Percentiles rank a stretch among this genome's conserved stretches.
Conservation (phyloP, 768 basidiomycete species). For the Lactarius sanguifluus region DNA sequence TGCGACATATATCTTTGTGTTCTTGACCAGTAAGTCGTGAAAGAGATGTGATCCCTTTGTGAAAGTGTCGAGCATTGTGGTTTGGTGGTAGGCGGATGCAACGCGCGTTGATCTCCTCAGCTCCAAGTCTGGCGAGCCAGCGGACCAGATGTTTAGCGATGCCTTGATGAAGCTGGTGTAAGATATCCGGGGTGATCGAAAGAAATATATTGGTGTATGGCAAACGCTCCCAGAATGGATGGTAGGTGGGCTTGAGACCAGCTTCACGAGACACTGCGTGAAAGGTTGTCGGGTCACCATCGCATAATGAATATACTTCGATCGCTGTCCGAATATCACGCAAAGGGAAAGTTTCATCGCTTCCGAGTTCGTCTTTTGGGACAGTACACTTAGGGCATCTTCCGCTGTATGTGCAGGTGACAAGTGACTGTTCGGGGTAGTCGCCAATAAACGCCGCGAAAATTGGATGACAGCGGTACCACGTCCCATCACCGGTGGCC, state of each 20-base stretch:
- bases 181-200: too few relatives aligned
- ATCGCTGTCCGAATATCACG: too few relatives aligned
- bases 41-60: constrained; percentile 30
- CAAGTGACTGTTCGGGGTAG: too few relatives aligned
- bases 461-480: too few relatives aligned
- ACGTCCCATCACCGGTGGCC: background rate
- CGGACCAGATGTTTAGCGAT: background rate
- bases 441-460: too few relatives aligned
- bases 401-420: too few relatives aligned
- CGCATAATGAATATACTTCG: too few relatives aligned
- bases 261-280: too few relatives aligned
- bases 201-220: too few relatives aligned
- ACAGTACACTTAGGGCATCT: background rate
- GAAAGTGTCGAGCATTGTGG: constrained; percentile 31
- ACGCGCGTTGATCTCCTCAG: constrained; percentile 29
- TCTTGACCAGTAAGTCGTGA: constrained; percentile 32
- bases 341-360: background rate
- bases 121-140: background rate
- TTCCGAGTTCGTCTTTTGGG: background rate
- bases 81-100: constrained; percentile 31
- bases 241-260: too few relatives aligned
- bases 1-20: constrained; percentile 27
- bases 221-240: too few relatives aligned
- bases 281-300: too few relatives aligned
- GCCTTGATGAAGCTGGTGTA: background rate